Evolutionary conservation across 2,329 filamentous ascomycete species (phyloP).

Genomic region (Trichoderma koningiopsis): DNA sequence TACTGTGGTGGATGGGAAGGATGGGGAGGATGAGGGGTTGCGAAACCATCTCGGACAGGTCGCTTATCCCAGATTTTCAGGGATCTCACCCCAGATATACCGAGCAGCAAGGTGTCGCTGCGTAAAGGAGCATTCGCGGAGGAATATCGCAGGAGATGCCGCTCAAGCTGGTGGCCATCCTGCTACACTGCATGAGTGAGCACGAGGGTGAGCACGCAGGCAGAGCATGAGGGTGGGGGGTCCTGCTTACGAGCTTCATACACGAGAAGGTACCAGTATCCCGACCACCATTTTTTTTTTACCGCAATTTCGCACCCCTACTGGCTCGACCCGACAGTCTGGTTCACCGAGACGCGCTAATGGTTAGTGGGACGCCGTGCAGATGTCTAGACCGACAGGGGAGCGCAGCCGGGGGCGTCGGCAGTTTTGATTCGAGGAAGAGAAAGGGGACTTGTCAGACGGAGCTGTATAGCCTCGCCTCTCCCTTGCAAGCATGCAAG

Average conservation of each 20-base stretch:
- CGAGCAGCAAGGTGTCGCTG: background rate
- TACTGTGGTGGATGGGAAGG: background rate
- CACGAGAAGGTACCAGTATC: background rate
- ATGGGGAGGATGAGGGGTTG: background rate
- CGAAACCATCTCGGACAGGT: background rate
- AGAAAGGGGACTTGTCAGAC: slow-evolving; percentile 19
- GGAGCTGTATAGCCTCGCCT: slow-evolving; percentile 12
- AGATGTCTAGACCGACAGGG: slow-evolving; percentile 25
- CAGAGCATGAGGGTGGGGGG: background rate
- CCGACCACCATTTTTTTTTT: background rate
- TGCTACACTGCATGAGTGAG: background rate
- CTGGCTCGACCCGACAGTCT: slow-evolving; percentile 30
- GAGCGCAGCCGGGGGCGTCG: slow-evolving; percentile 8
- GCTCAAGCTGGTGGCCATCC: background rate
- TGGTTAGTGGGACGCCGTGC: slow-evolving; percentile 23
- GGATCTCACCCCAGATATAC: background rate
- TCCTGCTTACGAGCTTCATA: background rate
- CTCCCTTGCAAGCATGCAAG: background rate
- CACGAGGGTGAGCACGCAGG: background rate
- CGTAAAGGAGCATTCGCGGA: background rate
- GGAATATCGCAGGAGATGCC: background rate
- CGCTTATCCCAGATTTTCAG: background rate
- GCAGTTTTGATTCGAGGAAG: slow-evolving; percentile 15
- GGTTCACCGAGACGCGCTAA: slow-evolving; percentile 30
- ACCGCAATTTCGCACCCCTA: slow-evolving; percentile 28